Evolutionary conservation across 108 stramenopile species (phyloP).

Genomic region (Cyclotella kingstonii): DNA sequence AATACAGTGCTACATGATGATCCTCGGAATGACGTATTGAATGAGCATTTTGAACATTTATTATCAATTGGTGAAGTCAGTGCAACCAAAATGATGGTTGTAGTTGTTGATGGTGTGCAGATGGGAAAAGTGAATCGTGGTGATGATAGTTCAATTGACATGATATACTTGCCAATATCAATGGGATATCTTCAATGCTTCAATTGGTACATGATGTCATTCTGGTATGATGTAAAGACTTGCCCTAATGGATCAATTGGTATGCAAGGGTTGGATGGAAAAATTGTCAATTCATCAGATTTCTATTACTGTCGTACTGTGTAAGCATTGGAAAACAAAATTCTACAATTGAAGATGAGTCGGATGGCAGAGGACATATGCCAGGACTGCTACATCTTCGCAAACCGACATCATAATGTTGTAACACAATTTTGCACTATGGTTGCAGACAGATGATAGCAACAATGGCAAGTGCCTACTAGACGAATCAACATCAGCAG

Average conservation of each 20-base stretch:
- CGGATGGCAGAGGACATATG: slow-evolving; percentile 23
- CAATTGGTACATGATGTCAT: neutral
- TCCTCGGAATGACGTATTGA: too few species aligned
- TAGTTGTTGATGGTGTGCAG: neutral
- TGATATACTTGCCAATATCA: slow-evolving; percentile 1
- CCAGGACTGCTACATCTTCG: slow-evolving; percentile 5
- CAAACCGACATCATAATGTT: slow-evolving; percentile 14
- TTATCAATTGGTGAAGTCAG: neutral
- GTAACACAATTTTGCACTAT: neutral
- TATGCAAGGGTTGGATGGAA: neutral
- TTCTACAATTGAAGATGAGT: slow-evolving; percentile 19
- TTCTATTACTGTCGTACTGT: neutral
- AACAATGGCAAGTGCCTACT: too few species aligned
- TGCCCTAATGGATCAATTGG: neutral
- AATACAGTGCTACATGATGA: too few species aligned
- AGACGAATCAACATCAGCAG: too few species aligned
- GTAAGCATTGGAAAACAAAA: slow-evolving; percentile 9
- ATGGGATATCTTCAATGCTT: neutral
- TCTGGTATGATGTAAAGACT: neutral
- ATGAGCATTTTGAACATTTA: too few species aligned
- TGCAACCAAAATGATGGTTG: neutral
- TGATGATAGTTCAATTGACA: neutral
- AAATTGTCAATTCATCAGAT: neutral
- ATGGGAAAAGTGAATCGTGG: too few species aligned
- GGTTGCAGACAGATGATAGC: neutral